Base-by-base conservation (phyloP, 306 rosid species). In the Quercus suber region DNA sequence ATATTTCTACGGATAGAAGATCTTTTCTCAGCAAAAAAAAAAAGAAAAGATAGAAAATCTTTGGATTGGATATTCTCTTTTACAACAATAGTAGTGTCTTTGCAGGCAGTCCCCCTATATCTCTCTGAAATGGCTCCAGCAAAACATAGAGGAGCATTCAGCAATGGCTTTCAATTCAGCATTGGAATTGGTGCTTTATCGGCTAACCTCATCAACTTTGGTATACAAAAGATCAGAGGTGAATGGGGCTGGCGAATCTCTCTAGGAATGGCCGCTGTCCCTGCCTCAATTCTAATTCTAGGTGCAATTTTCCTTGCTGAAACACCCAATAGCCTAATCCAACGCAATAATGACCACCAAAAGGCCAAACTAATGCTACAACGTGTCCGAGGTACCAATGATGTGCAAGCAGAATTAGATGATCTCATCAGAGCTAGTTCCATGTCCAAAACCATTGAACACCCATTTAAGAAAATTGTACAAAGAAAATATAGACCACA, bases 121-220 rank as follows among this genome's bases (percentile, higher is more conserved):
- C 93, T 92, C 30, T 92, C 98, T 14, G 97, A 89, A 73, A 93
- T 93, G 97, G 98, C 98, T 60, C 89, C 88, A 17, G 70, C 97
- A 2, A 84, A 73, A 77, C 65, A 85, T 68, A 88, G 97, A 82
- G 98, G 98, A 53, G 93, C 94, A 71, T 77, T 88, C 72, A 93
- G 85, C 81, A 91, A 91, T 59, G 94, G 98, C 79, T 91, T 93
- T 90, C 97, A 93, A 68, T 84, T 93, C 30, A 85, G 98, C 78
- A 57, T 91, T 1, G 89, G 97, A 2, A 85, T 93, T 17, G 97
- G 97, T 4, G 88, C 45, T 41, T 56, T 91, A 15, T 78, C 84
- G 19, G 98, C 98, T 14, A 88, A 73, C 68, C 87, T 91, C 73
- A 91, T 91, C 78, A 91, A 93, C 82, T 91, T 83, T 69, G 93